A percentile compares a stretch with the other conserved stretches of the same genome.
These are phyloP conservation scores for Boletus chippewaensis DNA, from an alignment of 1,284 basidiomycete genomes.

Conservation along the genomic window DNA sequence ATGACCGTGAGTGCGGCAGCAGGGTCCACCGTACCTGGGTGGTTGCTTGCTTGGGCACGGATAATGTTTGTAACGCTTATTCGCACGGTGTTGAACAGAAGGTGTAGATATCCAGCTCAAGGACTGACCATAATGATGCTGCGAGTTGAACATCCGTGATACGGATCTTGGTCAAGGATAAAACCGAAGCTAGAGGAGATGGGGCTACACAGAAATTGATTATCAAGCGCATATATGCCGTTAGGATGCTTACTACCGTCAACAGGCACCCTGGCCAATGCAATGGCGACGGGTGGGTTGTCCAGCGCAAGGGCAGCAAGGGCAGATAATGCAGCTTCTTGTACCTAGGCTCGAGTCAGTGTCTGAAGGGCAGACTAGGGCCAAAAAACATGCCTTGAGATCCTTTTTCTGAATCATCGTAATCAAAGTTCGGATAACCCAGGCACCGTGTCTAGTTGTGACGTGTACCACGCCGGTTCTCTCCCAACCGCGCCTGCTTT, in stretches of 20 bases:
- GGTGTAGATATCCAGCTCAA: not conserved
- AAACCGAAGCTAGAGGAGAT: slow-evolving; percentile 35
- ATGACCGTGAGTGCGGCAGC: slow-evolving; percentile 48
- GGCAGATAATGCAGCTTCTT: slow-evolving; percentile 65
- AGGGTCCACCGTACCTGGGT: slow-evolving; percentile 36
- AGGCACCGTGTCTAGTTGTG: slow-evolving; percentile 45
- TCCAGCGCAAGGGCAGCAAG: slow-evolving; percentile 68
- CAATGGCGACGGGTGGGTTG: slow-evolving; percentile 46
- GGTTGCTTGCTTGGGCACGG: slow-evolving; percentile 37
- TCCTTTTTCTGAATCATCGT: slow-evolving; percentile 46
- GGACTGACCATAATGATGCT: slow-evolving; percentile 56
- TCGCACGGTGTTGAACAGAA: not conserved
- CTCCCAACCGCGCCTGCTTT: slow-evolving; percentile 64
- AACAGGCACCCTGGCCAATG: slow-evolving; percentile 37
- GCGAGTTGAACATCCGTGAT: slow-evolving; percentile 56
- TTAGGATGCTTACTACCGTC: slow-evolving; percentile 35
- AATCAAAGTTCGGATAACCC: slow-evolving; percentile 50
- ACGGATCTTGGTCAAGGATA: slow-evolving; percentile 50
- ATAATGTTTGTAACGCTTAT: slow-evolving; percentile 52
- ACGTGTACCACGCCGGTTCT: slow-evolving; percentile 37
- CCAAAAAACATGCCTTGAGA: slow-evolving; percentile 40
- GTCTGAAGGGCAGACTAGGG: not conserved
- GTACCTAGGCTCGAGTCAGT: slow-evolving; percentile 37
- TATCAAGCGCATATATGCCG: slow-evolving; percentile 4
- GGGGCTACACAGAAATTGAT: slow-evolving; percentile 21